Evolutionary conservation across 495 filamentous ascomycete genomes (phyloP).

Genomic region (Lophiotrema nucula): DNA sequence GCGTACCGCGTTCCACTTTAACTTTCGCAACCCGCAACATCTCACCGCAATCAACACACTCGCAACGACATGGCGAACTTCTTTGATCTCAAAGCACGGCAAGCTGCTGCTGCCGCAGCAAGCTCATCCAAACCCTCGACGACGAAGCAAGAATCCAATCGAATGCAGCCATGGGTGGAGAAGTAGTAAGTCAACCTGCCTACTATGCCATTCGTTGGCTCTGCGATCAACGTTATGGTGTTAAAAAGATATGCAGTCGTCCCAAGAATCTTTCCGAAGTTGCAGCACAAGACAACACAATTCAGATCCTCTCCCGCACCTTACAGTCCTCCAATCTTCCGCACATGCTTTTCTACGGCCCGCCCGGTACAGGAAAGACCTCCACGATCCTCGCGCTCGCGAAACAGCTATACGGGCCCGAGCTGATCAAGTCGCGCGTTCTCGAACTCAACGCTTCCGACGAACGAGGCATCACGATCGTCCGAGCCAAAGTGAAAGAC

Average conservation of each 20-base stretch:
- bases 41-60: not conserved
- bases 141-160: constrained; percentile 58
- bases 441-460: constrained; percentile 98
- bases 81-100: constrained; percentile 92
- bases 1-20: constrained; percentile 17
- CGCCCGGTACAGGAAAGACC: constrained; percentile 97
- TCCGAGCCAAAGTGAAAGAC: constrained; percentile 98
- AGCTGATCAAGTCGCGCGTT: constrained; percentile 88
- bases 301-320: constrained; percentile 85
- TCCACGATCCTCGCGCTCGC: constrained; percentile 94
- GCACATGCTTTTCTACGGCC: constrained; percentile 99
- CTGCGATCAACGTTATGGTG: not conserved
- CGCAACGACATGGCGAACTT: constrained; percentile 66
- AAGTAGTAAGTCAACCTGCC: constrained; percentile 80
- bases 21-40: not conserved
- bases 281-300: constrained; percentile 95
- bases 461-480: constrained; percentile 94
- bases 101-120: constrained; percentile 68
- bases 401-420: constrained; percentile 95
- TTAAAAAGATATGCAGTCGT: constrained; percentile 55
- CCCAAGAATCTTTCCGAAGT: constrained; percentile 93
- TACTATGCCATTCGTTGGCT: not conserved
- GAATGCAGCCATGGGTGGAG: constrained; percentile 93
- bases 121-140: constrained; percentile 54
- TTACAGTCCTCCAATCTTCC: constrained; percentile 95